A percentile compares a stretch with the other conserved stretches of the same genome.
Evolutionary conservation across 768 basidiomycete species (phyloP).

Genomic region (Collybia nuda): DNA sequence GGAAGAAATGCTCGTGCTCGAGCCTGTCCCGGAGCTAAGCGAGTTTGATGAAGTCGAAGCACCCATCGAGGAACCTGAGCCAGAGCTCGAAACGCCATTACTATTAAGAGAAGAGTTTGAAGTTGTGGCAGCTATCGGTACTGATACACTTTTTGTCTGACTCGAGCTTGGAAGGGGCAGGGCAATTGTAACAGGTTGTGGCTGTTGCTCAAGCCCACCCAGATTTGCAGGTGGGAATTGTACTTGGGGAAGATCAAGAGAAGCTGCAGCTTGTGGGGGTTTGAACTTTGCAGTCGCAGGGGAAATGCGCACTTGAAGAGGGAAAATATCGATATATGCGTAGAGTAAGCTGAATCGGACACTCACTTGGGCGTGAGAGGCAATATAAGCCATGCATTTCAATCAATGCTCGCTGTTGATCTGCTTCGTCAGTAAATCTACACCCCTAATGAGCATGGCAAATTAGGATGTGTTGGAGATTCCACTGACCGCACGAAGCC

Average conservation of each 20-base stretch:
- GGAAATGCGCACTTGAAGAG: slow-evolving; percentile 78
- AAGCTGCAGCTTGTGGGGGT: slow-evolving; percentile 41
- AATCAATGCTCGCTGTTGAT: slow-evolving; percentile 86
- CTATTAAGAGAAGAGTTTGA: slow-evolving; percentile 35
- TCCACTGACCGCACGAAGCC: slow-evolving; percentile 80
- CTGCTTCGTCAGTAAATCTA: slow-evolving; percentile 85
- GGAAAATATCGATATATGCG: slow-evolving; percentile 29
- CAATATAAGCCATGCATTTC: slow-evolving; percentile 94
- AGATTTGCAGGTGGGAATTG: slow-evolving; percentile 37
- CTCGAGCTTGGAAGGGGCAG: slow-evolving; percentile 44
- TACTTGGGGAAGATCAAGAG: slow-evolving; percentile 46
- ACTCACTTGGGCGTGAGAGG: slow-evolving; percentile 83
- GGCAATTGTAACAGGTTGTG: slow-evolving; percentile 43
- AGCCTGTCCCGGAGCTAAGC: slow-evolving; percentile 45
- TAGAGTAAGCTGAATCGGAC: slow-evolving; percentile 1
- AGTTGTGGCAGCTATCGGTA: slow-evolving; percentile 57
- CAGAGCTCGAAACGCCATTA: slow-evolving; percentile 38
- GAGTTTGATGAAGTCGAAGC: slow-evolving; percentile 53
- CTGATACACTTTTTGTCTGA: slow-evolving; percentile 66
- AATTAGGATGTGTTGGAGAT: slow-evolving; percentile 4
- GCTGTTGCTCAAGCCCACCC: slow-evolving; percentile 27
- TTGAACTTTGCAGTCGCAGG: slow-evolving; percentile 89
- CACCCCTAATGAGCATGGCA: slow-evolving; percentile 12
- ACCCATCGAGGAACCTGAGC: slow-evolving; percentile 48
- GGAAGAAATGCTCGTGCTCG: slow-evolving; percentile 50